phyloP scores from a whole-genome alignment of 108 stramenopile genomes.

The Cyclotella kingstonii region DNA sequence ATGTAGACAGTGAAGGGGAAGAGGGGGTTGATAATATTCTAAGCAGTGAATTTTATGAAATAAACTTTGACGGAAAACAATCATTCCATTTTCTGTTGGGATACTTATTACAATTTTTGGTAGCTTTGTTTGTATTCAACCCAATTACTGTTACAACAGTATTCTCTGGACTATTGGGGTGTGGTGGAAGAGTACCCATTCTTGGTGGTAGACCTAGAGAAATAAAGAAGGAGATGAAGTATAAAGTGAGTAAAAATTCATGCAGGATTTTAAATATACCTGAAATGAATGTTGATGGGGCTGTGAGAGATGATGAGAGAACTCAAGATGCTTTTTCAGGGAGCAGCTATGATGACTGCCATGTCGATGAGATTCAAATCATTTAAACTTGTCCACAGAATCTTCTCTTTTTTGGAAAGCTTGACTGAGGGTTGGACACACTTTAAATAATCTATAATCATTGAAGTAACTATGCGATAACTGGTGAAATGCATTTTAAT shows the following conservation, averaged over 20 bases:
- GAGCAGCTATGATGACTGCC: too few relatives aligned
- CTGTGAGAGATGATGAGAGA: too few relatives aligned
- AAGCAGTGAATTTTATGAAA: slow-evolving; percentile 33
- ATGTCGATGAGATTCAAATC: too few relatives aligned
- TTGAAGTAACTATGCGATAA: too few relatives aligned
- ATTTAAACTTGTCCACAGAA: too few relatives aligned
- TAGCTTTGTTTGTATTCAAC: slow-evolving; percentile 51
- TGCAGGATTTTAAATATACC: too few relatives aligned
- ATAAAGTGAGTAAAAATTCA: slow-evolving; percentile 24
- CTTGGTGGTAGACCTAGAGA: slow-evolving; percentile 53
- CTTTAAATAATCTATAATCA: too few relatives aligned
- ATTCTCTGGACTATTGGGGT: slow-evolving; percentile 51
- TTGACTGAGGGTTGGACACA: too few relatives aligned
- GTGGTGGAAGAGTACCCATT: slow-evolving; percentile 47
- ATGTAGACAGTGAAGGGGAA: slow-evolving; percentile 25
- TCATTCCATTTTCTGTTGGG: slow-evolving; percentile 46
- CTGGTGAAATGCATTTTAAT: too few relatives aligned
- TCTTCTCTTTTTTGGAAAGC: too few relatives aligned
- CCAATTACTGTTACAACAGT: slow-evolving; percentile 45
- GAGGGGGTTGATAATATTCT: slow-evolving; percentile 32
- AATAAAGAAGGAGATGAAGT: slow-evolving; percentile 30
- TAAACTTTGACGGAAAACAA: slow-evolving; percentile 32
- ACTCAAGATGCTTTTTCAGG: too few relatives aligned
- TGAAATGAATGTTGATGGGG: too few relatives aligned
- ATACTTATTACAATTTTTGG: slow-evolving; percentile 43